phyloP scores from a whole-genome alignment of 1,284 basidiomycete genomes.

The Trametes sp. region DNA sequence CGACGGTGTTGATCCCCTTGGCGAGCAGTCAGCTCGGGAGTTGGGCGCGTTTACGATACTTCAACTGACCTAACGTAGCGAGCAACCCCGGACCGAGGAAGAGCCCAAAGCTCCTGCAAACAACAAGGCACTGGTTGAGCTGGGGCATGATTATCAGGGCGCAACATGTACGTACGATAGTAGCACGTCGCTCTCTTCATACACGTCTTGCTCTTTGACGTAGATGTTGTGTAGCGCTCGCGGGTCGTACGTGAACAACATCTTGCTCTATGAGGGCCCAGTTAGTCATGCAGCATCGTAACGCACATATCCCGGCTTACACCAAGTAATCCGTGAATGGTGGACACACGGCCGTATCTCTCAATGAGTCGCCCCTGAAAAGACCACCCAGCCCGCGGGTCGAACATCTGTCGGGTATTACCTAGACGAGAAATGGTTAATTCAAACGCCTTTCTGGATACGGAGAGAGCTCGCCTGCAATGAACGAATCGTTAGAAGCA shows the following conservation, averaged over 20 bases:
- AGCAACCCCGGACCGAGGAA: slow-evolving; percentile 33
- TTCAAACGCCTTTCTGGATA: background rate
- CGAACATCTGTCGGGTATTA: slow-evolving; percentile 25
- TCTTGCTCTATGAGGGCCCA: slow-evolving; percentile 1
- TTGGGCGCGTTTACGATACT: too few relatives aligned
- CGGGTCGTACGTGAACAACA: slow-evolving; percentile 19
- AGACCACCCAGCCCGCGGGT: slow-evolving; percentile 28
- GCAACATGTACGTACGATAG: background rate
- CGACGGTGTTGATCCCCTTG: slow-evolving; percentile 18
- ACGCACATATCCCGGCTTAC: too few relatives aligned
- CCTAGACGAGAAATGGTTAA: slow-evolving; percentile 9
- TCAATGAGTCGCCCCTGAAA: slow-evolving; percentile 19
- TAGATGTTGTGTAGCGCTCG: slow-evolving; percentile 27
- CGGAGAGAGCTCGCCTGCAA: slow-evolving; percentile 3
- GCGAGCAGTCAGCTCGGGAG: too few relatives aligned
- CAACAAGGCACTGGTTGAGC: background rate
- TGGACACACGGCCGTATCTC: slow-evolving; percentile 27
- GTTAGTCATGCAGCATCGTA: too few relatives aligned
- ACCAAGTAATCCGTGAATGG: slow-evolving; percentile 1
- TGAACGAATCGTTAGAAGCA: slow-evolving; percentile 5
- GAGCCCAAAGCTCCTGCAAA: slow-evolving; percentile 17
- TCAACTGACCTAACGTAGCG: slow-evolving; percentile 25
- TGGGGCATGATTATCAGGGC: too few relatives aligned
- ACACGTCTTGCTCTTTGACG: slow-evolving; percentile 30
- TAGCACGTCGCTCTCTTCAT: slow-evolving; percentile 20